Conservation (phyloP, 305 asterid genomes). For the Solanum hybrid region DNA sequence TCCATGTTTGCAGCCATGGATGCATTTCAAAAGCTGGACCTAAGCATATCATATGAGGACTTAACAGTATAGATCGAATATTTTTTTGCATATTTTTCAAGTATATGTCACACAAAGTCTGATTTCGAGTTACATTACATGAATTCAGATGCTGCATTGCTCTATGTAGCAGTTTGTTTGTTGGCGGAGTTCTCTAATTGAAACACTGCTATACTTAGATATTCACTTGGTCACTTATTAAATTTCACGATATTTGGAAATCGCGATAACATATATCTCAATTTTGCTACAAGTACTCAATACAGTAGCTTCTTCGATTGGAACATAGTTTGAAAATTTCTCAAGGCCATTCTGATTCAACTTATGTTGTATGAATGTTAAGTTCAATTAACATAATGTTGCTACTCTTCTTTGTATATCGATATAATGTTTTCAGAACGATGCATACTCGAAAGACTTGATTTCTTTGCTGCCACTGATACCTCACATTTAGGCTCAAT, state of each 20-base stretch:
- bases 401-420: slow-evolving; percentile 59
- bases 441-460: slow-evolving; percentile 60
- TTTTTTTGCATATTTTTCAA: slow-evolving; percentile 53
- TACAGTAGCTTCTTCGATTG: no score
- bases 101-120: slow-evolving; percentile 33
- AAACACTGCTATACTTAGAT: no score
- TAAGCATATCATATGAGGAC: background rate
- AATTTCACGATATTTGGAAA: no score
- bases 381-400: slow-evolving; percentile 67
- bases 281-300: no score
- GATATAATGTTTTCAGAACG: slow-evolving; percentile 60
- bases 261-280: no score
- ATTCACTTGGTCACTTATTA: no score
- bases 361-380: slow-evolving; percentile 41
- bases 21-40: background rate
- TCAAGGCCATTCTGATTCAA: no score
- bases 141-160: slow-evolving; percentile 75
- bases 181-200: no score
- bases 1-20: background rate
- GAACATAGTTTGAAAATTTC: no score
- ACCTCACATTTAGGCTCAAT: slow-evolving; percentile 37
- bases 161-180: slow-evolving; percentile 66
- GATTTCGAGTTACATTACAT: slow-evolving; percentile 46
- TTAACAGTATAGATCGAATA: background rate
- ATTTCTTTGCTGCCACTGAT: background rate